Conservation (phyloP, 495 filamentous ascomycete species). For the Lineolata rhizophorae region DNA sequence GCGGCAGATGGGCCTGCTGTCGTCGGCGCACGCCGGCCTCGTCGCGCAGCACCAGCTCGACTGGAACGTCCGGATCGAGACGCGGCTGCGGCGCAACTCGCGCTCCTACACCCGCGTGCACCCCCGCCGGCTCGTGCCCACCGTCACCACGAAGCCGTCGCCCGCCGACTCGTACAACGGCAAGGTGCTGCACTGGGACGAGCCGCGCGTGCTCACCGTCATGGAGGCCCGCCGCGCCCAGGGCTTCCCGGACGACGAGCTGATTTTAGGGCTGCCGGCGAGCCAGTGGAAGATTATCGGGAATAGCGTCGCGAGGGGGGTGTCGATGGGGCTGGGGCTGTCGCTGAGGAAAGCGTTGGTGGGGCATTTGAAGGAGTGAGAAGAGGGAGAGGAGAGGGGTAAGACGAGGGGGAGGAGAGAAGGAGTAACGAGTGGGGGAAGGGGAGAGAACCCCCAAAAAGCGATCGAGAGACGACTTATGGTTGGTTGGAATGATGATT, state of each 20-base stretch:
- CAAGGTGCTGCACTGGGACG: constrained; percentile 32
- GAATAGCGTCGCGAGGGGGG: constrained; percentile 45
- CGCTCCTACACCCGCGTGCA: constrained; percentile 29
- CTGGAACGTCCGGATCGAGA: constrained; percentile 4
- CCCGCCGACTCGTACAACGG: constrained; percentile 28
- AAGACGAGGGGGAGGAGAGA: neutral
- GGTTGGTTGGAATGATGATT: too few species aligned
- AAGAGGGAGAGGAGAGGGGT: neutral
- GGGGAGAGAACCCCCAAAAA: neutral
- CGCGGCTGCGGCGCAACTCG: constrained; percentile 4
- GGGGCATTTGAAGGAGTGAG: constrained; percentile 5
- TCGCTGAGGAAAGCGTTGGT: constrained; percentile 35
- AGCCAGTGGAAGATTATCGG: constrained; percentile 41
- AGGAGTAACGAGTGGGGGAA: neutral
- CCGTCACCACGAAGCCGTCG: constrained; percentile 26
- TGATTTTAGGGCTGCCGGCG: constrained; percentile 30
- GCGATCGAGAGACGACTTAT: too few species aligned
- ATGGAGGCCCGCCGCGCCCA: constrained; percentile 44
- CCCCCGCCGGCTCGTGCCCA: constrained; percentile 28
- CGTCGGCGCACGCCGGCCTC: neutral
- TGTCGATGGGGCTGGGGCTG: constrained; percentile 38
- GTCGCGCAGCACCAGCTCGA: neutral
- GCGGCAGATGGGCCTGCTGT: neutral
- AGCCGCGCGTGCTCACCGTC: constrained; percentile 32
- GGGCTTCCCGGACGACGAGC: constrained; percentile 42